Percentiles rank a stretch among this genome's conserved stretches.
Conservation (phyloP, 2,329 filamentous ascomycete species). For the Sclerotinia sclerotiorum region DNA sequence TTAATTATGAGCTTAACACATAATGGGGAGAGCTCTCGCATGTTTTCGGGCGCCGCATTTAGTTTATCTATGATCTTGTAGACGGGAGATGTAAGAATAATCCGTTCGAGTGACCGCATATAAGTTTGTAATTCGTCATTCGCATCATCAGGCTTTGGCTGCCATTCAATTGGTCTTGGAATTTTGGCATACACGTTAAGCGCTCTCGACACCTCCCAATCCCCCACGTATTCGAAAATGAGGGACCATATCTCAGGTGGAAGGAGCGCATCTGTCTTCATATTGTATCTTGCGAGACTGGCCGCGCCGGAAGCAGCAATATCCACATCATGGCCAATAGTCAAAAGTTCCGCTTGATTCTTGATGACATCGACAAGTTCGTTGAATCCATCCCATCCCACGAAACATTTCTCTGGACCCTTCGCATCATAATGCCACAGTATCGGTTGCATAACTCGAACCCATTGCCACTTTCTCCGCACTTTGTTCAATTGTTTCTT, state of each 20-base stretch:
- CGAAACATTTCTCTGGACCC: constrained; percentile 52
- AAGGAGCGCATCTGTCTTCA: constrained; percentile 49
- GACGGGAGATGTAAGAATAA: constrained; percentile 71
- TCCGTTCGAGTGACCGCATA: constrained; percentile 80
- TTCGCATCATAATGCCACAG: constrained; percentile 74
- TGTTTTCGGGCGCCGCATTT: constrained; percentile 66
- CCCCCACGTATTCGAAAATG: constrained; percentile 77
- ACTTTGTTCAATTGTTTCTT: constrained; percentile 85
- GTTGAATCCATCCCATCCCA: constrained; percentile 64
- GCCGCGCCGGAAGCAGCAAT: constrained; percentile 40
- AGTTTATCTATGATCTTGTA: constrained; percentile 73
- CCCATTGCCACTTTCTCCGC: constrained; percentile 81
- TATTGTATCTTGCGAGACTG: constrained; percentile 47
- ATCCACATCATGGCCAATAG: constrained; percentile 67
- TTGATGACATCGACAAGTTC: constrained; percentile 73
- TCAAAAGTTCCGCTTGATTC: constrained; percentile 74
- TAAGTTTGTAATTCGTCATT: constrained; percentile 68
- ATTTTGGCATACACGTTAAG: constrained; percentile 79
- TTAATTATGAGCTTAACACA: constrained; percentile 89
- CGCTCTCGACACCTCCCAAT: constrained; percentile 87
- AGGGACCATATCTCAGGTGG: constrained; percentile 89
- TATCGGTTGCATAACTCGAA: constrained; percentile 76
- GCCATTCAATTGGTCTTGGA: constrained; percentile 71
- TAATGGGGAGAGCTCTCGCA: constrained; percentile 71
- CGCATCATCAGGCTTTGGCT: constrained; percentile 57